Percentiles rank a stretch among this genome's conserved stretches.
Evolutionary conservation across 257 asterid species (phyloP).

Genomic region (Ophiorrhiza pumila): DNA sequence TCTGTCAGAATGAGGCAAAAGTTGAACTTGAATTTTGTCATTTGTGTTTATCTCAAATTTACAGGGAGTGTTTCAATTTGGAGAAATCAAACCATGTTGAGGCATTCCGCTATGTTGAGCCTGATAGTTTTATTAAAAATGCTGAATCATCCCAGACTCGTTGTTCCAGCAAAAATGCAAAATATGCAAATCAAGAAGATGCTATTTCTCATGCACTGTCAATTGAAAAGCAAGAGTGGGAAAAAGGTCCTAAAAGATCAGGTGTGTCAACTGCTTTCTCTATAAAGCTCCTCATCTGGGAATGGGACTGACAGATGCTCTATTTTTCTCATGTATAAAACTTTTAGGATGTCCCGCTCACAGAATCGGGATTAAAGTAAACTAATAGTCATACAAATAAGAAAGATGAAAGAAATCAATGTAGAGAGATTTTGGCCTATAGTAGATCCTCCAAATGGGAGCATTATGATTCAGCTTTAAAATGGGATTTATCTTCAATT

Average conservation of each 20-base stretch:
- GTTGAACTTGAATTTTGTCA: too few species aligned
- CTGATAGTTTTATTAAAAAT: slow-evolving; percentile 29
- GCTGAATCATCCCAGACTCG: slow-evolving; percentile 18
- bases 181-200: slow-evolving; percentile 21
- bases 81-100: slow-evolving; percentile 32
- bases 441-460: too few species aligned
- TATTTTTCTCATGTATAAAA: neutral
- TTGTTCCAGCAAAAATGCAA: slow-evolving; percentile 3
- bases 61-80: slow-evolving; percentile 43
- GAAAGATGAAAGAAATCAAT: neutral
- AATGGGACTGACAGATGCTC: neutral
- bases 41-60: slow-evolving; percentile 3
- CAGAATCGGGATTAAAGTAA: neutral
- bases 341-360: neutral
- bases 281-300: neutral
- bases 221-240: slow-evolving; percentile 31
- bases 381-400: too few species aligned
- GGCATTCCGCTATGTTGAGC: slow-evolving; percentile 33
- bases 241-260: slow-evolving; percentile 27
- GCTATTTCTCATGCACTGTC: slow-evolving; percentile 30
- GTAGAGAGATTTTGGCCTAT: neutral
- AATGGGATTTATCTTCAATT: neutral
- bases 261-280: slow-evolving; percentile 27
- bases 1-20: too few species aligned
- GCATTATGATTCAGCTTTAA: too few species aligned